These are phyloP conservation scores for Spathaspora boniae DNA, from an alignment of 805 yeast genomes.

Conservation along the genomic window DNA sequence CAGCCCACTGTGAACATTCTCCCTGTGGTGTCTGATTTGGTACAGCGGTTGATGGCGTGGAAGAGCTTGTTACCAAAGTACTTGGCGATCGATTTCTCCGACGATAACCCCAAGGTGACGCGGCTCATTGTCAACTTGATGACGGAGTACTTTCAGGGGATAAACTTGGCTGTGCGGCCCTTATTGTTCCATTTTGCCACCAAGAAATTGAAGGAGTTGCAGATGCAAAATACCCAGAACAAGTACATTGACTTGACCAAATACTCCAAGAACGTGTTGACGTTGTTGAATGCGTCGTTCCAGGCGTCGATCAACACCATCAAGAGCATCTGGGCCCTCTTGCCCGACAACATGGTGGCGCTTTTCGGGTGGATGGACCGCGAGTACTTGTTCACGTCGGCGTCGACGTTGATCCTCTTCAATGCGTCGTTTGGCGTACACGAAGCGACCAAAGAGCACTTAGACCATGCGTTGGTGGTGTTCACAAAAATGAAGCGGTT, in stretches of 20 bases:
- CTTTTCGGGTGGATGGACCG: constrained; percentile 85
- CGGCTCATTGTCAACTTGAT: constrained; percentile 69
- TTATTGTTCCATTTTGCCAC: constrained; percentile 73
- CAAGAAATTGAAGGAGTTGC: constrained; percentile 52
- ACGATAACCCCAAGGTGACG: constrained; percentile 52
- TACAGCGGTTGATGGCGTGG: constrained; percentile 66
- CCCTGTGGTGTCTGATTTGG: constrained; percentile 68
- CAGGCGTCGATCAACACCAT: constrained; percentile 79
- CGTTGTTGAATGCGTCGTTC: constrained; percentile 69
- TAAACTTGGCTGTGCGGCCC: constrained; percentile 76
- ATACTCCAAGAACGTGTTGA: constrained; percentile 65
- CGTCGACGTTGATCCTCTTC: constrained; percentile 68
- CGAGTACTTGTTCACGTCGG: constrained; percentile 73
- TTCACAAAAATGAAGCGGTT: constrained; percentile 73
- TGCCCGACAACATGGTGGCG: constrained; percentile 80
- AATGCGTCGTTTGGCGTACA: constrained; percentile 81
- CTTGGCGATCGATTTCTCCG: constrained; percentile 59
- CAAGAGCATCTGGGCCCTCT: constrained; percentile 67
- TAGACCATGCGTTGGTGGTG: constrained; percentile 67
- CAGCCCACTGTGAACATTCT: constrained; percentile 75
- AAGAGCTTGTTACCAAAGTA: constrained; percentile 61
- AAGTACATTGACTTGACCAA: constrained; percentile 61
- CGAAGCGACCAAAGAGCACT: constrained; percentile 65
- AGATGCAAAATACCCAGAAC: constrained; percentile 37
- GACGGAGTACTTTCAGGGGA: constrained; percentile 82